A percentile compares a stretch with the other conserved stretches of the same genome.
phyloP scores from a whole-genome alignment of 192 early-diverging fungal genomes.

The Mortierella alpina region DNA sequence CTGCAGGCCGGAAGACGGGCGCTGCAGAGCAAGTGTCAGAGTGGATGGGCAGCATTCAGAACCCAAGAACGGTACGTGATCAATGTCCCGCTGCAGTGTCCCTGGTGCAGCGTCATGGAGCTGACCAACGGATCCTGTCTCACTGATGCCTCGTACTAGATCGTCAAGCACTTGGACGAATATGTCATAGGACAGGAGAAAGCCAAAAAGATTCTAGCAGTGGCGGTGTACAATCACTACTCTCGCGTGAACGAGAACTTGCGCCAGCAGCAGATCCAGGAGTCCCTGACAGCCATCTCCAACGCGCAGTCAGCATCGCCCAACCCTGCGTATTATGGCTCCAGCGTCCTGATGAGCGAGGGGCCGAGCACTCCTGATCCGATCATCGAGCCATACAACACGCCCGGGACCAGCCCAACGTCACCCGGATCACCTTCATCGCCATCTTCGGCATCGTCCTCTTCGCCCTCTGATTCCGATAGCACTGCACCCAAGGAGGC shows the following conservation, averaged over 20 bases:
- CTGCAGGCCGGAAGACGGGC: constrained; percentile 2
- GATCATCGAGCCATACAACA: constrained; percentile 40
- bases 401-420: not conserved
- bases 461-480: constrained; percentile 4
- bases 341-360: constrained; percentile 39
- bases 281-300: constrained; percentile 24
- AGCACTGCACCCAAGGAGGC: not conserved
- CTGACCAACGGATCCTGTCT: not conserved
- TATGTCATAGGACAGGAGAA: constrained; percentile 89
- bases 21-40: constrained; percentile 19
- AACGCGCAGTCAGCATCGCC: constrained; percentile 8
- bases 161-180: constrained; percentile 83
- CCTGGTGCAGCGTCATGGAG: too few species aligned
- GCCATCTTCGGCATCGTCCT: constrained; percentile 3
- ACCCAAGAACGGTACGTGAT: constrained; percentile 31
- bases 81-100: too few species aligned
- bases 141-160: constrained; percentile 48
- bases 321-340: constrained; percentile 20
- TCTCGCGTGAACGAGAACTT: constrained; percentile 78
- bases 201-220: constrained; percentile 84
- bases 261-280: constrained; percentile 58
- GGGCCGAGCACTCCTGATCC: constrained; percentile 51
- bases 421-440: constrained; percentile 4
- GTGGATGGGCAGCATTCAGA: constrained; percentile 46
- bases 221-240: constrained; percentile 91